These are phyloP conservation scores for Arthrobotrys sinensis DNA, from an alignment of 2,329 filamentous ascomycete species.

Conservation along the genomic window DNA sequence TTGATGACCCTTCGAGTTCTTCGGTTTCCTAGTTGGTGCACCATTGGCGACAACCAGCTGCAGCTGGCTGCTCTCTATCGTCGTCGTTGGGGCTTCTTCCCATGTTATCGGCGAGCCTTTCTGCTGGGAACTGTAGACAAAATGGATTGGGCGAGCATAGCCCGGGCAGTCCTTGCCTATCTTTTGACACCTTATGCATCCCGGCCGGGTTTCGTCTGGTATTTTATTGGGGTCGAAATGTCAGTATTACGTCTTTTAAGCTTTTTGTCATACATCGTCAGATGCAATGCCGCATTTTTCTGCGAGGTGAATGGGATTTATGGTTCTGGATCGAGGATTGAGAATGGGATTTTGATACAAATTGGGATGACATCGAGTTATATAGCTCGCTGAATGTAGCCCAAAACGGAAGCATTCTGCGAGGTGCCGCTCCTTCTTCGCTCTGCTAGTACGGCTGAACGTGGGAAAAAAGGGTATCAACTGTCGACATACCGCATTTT, in stretches of 20 bases:
- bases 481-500: constrained; percentile 55
- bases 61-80: constrained; percentile 52
- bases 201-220: constrained; percentile 54
- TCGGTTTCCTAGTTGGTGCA: constrained; percentile 9
- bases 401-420: constrained; percentile 51
- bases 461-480: constrained; percentile 11
- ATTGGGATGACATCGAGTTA: not conserved
- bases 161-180: constrained; percentile 58
- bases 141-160: constrained; percentile 49
- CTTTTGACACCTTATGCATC: constrained; percentile 56
- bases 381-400: constrained; percentile 37
- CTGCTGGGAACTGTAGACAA: constrained; percentile 54
- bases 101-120: constrained; percentile 51
- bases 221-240: constrained; percentile 12
- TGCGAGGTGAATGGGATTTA: constrained; percentile 9
- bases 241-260: constrained; percentile 8
- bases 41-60: constrained; percentile 45
- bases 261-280: not conserved
- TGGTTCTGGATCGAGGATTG: not conserved
- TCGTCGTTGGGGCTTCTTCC: constrained; percentile 55
- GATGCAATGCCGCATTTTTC: constrained; percentile 42
- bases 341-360: not conserved
- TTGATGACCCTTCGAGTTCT: constrained; percentile 32
- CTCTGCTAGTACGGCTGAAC: constrained; percentile 14
- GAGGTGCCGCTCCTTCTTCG: constrained; percentile 21